Base-by-base conservation (phyloP, 495 filamentous ascomycete species). In the Aspergillus cavernicola region DNA sequence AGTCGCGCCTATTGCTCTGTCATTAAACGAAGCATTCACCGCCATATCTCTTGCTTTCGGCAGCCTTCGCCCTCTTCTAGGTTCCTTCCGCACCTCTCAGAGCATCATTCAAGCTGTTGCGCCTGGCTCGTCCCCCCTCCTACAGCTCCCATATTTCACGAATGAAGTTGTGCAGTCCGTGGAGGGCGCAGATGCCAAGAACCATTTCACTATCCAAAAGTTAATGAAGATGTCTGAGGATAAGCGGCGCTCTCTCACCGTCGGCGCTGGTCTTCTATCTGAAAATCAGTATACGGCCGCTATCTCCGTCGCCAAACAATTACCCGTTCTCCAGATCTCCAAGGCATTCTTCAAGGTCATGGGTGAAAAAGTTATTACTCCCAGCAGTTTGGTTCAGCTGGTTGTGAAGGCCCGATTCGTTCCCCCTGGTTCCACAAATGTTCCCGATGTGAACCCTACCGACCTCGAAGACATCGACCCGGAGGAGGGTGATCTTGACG, bases 341-440 rank as follows among this genome's bases (percentile, higher is more conserved):
- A 92, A 90, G 73, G 89, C 90, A 2, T 98, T 95, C 73, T 98
- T 98, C 82, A 98, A 98, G 76, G 93, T 98, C 44, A 85, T 88
- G 58, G 93, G 93, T 53, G 93, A 98, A 72, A 88, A 85, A 53
- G 88, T 84, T 66, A 86, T 97, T 65, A 95, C 90, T 12, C 92
- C 93, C n/a, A 87, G 86, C 59, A 93, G 89, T 58, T 79, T 98
- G 39, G 90, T 97, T 39, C 90, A 92, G 45, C 85, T 98, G 48
- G 89, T 98, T 39, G 79, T 98, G 56, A 98, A 98, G 74, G 89
- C 84, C n/a, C 88, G 93, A 52, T 85, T 98, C 54, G 82, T 97
- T 16, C 92, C 93, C 0, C 93, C 93, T 6, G 93, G 93, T 41
- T 83, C 78, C 61, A 71, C 72, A 9, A 77, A 86, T 44, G 71